Evolutionary conservation across 116 monocot genomes (phyloP).

Genomic region (Zostera marina): DNA sequence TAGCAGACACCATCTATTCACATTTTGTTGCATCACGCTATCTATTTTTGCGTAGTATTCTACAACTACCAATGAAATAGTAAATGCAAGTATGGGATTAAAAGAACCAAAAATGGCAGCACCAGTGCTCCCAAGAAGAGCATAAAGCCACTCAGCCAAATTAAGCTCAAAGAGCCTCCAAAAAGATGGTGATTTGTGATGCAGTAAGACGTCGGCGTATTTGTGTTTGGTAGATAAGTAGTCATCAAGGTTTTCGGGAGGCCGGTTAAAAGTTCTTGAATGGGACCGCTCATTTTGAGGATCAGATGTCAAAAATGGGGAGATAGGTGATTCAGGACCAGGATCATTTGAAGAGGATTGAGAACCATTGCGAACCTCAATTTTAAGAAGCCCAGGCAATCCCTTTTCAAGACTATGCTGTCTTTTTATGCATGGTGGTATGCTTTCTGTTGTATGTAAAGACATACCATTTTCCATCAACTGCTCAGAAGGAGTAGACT

Average conservation of each 20-base stretch:
- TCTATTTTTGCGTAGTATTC: conserved; percentile 61
- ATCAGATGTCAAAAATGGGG: conserved; percentile 90
- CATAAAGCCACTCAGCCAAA: conserved; percentile 95
- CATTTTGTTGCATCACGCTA: conserved; percentile 42
- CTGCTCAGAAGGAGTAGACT: conserved; percentile 53
- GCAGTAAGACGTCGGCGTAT: conserved; percentile 19
- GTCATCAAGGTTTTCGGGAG: conserved; percentile 38
- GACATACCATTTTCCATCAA: conserved; percentile 53
- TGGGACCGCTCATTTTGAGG: conserved; percentile 91
- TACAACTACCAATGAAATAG: conserved; percentile 62
- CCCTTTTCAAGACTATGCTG: conserved; percentile 91
- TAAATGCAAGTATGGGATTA: conserved; percentile 93
- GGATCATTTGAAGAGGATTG: conserved; percentile 54
- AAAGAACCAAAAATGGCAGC: conserved; percentile 99
- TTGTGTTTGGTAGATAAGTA: conserved; percentile 29
- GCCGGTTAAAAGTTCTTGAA: conserved; percentile 79
- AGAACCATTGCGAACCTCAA: conserved; percentile 56
- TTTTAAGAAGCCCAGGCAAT: conserved; percentile 76
- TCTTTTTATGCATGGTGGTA: conserved; percentile 73
- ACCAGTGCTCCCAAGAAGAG: conserved; percentile 81
- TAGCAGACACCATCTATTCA: conserved; percentile 91
- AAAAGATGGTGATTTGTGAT: conserved; percentile 60
- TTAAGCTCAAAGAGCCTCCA: conserved; percentile 89
- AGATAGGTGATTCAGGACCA: conserved; percentile 90
- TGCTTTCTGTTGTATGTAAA: conserved; percentile 28